A percentile compares a stretch with the other conserved stretches of the same genome.
Conservation (phyloP, 208 protist species). For the Trypanosoma mega region DNA sequence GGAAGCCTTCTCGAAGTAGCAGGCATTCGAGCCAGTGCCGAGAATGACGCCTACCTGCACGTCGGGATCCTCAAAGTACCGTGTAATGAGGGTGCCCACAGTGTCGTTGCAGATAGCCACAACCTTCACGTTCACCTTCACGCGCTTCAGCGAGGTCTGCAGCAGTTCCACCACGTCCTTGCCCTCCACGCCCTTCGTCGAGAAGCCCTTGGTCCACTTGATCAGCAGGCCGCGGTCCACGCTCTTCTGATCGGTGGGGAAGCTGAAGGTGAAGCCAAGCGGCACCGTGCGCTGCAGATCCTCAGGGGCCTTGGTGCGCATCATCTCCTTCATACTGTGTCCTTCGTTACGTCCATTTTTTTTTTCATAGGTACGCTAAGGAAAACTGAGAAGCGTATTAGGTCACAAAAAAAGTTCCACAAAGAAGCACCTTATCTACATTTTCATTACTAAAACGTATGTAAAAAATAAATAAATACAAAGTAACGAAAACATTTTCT, state of each 20-base stretch:
- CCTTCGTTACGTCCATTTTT: too few relatives aligned
- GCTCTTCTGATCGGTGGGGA: slow-evolving; percentile 82
- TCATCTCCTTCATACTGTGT: too few relatives aligned
- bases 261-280: slow-evolving; percentile 94
- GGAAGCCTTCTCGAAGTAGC: slow-evolving; percentile 83
- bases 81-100: slow-evolving; percentile 84
- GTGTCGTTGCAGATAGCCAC: slow-evolving; percentile 92
- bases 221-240: slow-evolving; percentile 81
- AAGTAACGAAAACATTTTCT: too few relatives aligned
- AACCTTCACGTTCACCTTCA: slow-evolving; percentile 76
- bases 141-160: slow-evolving; percentile 55
- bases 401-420: too few relatives aligned
- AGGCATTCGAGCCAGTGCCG: slow-evolving; percentile 90
- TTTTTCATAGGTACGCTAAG: too few relatives aligned
- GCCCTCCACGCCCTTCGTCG: slow-evolving; percentile 80
- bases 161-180: slow-evolving; percentile 88
- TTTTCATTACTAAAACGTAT: too few relatives aligned
- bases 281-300: slow-evolving; percentile 56
- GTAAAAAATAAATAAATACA: too few relatives aligned
- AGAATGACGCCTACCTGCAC: slow-evolving; percentile 84
- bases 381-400: too few relatives aligned
- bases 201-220: slow-evolving; percentile 93
- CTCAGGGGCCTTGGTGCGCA: slow-evolving; percentile 51
- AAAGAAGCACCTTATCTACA: too few relatives aligned
- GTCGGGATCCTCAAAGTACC: slow-evolving; percentile 66